phyloP scores from a whole-genome alignment of 225 moss, liverwort and hornwort genomes.

The Anthoceros angustus region DNA sequence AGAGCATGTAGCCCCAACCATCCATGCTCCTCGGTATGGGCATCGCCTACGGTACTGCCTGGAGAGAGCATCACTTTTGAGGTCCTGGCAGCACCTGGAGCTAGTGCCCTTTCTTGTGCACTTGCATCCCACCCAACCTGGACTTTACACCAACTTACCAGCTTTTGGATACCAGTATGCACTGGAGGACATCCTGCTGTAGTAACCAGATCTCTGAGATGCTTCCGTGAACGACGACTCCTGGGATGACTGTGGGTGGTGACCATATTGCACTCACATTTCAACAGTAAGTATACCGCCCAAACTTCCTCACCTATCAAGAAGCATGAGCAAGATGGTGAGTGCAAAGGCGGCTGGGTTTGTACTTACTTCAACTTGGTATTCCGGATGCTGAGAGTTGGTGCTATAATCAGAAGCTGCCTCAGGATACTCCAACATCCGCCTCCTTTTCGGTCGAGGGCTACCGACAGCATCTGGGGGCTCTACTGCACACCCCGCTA shows the following conservation, averaged over 20 bases:
- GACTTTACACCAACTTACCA: neutral
- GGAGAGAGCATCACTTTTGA: too few species aligned
- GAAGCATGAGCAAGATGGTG: neutral
- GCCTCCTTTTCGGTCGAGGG: constrained; percentile 2
- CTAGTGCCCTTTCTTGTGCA: too few species aligned
- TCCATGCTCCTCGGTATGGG: neutral
- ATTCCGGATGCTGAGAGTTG: neutral
- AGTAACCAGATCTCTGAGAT: neutral
- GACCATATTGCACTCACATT: too few species aligned
- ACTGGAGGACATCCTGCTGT: neutral
- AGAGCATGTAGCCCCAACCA: neutral
- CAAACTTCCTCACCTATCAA: too few species aligned
- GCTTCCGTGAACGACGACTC: neutral
- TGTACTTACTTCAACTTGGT: neutral
- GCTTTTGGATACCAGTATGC: neutral
- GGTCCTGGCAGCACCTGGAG: too few species aligned
- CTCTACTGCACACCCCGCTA: neutral
- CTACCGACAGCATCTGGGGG: neutral
- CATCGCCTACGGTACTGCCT: too few species aligned
- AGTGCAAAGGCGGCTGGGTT: too few species aligned
- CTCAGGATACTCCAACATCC: constrained; percentile 5
- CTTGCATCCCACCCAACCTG: too few species aligned
- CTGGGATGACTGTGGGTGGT: neutral
- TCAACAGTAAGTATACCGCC: too few species aligned
- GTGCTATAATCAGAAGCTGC: neutral